These are phyloP conservation scores for Pterocarpus santalinus DNA, from an alignment of 306 rosid species.

Conservation along the genomic window DNA sequence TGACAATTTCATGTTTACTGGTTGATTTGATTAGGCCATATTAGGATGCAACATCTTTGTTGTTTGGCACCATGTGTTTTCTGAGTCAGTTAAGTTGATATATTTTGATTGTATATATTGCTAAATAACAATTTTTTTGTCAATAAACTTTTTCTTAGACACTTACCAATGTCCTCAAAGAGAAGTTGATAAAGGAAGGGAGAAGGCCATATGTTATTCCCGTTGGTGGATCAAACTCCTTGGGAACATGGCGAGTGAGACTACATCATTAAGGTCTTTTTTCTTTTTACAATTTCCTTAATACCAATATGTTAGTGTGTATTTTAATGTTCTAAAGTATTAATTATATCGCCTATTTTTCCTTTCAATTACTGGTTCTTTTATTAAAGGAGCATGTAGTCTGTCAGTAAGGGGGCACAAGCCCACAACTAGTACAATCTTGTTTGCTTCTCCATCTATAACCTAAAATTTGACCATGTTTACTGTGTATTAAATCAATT, in stretches of 20 bases:
- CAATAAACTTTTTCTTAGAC: conserved; percentile 55
- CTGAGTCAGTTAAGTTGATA: neutral
- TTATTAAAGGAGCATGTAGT: too few relatives aligned
- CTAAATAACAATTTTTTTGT: neutral
- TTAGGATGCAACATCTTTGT: neutral
- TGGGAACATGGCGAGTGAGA: conserved; percentile 93
- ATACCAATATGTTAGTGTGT: neutral
- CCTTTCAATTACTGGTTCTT: neutral
- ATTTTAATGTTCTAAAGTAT: neutral
- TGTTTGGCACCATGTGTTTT: conserved; percentile 14
- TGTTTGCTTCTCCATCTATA: neutral
- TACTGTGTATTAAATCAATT: conserved; percentile 2
- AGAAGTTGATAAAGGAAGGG: conserved; percentile 83
- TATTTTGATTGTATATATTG: neutral
- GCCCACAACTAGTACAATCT: too few relatives aligned
- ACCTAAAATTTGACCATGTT: neutral
- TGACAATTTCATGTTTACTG: neutral
- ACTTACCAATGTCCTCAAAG: conserved; percentile 69
- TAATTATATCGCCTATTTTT: neutral
- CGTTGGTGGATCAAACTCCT: conserved; percentile 90
- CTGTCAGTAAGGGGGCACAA: too few relatives aligned
- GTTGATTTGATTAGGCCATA: neutral
- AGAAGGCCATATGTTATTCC: conserved; percentile 93
- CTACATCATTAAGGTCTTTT: conserved; percentile 35
- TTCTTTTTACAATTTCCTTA: conserved; percentile 26